Conservation (phyloP, 441 rosid genomes). For the Geranium incanum region DNA sequence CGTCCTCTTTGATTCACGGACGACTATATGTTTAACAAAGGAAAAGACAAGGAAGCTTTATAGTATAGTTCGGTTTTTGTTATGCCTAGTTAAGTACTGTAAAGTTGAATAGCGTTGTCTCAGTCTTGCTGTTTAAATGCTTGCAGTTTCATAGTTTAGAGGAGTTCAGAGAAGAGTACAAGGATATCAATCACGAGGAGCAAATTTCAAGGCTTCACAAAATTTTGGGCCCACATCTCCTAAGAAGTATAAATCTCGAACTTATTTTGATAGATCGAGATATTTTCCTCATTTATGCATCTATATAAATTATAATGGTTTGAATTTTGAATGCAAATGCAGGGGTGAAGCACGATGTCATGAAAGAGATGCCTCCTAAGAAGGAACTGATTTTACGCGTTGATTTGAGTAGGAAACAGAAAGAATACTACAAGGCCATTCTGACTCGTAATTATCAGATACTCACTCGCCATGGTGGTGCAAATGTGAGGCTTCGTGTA, state of each 20-base stretch:
- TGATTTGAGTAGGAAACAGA: constrained; percentile 83
- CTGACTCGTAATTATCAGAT: constrained; percentile 90
- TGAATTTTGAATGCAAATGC: constrained; percentile 23
- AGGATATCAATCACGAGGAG: constrained; percentile 97
- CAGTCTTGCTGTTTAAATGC: constrained; percentile 23
- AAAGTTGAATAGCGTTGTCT: not conserved
- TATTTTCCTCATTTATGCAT: not conserved
- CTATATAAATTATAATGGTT: constrained; percentile 5
- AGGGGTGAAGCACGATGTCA: constrained; percentile 98
- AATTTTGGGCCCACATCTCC: constrained; percentile 96
- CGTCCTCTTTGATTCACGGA: not conserved
- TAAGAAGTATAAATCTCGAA: constrained; percentile 54
- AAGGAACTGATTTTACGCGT: constrained; percentile 95
- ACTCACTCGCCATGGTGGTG: constrained; percentile 86
- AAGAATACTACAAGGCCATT: constrained; percentile 96
- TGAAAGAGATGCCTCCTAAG: constrained; percentile 98
- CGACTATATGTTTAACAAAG: not conserved
- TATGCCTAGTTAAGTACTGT: not conserved
- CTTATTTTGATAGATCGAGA: not conserved
- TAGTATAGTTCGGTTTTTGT: not conserved
- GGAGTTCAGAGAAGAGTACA: constrained; percentile 96
- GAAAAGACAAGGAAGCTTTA: constrained; percentile 1
- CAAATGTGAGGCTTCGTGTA: constrained; percentile 46
- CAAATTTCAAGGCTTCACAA: constrained; percentile 90
- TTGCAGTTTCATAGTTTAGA: constrained; percentile 87